Evolutionary conservation across 1,139 yeast genomes (phyloP), one percentile per base, ranked within the genome.

Genomic region (Hyphopichia buzzinii): DNA sequence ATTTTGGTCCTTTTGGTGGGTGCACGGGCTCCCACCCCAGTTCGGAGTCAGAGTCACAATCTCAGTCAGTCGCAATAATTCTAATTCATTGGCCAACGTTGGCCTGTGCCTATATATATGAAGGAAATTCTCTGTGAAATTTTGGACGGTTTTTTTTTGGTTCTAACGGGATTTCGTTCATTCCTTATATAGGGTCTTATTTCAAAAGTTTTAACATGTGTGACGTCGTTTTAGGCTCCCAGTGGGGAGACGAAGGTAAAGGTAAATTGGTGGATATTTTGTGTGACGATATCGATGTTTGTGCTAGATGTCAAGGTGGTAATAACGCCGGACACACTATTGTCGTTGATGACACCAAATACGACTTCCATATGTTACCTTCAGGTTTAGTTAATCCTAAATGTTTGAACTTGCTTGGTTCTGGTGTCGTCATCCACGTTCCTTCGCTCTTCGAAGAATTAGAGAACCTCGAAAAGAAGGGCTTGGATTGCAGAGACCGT

Each of bases 171-270:
- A 13, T 21, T 33, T 22, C 29, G 50, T 48, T 13, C 52, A 49
- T 17, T 30, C 33, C 33, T 30, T 23, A 6, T 19, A 7, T 7
- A 23, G 22, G 33, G 33, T 30, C 33, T 30, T 30, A 30, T n/a
- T 12, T 27, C 8, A 13, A 19, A 26, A 29, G 19, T 13, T 22
- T n/a, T 29, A 43, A 14, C 23, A 84, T 84, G 90, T 84, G 87
- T 63, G 87, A 84, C 72, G 97, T 92, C 50, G 97, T 92, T 39
- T 77, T 92, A 56, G 98, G 98, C 43, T 73, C 97, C 64, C 98
- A 92, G 67, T 92, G 98, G 98, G 99, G 99, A 47, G 99, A 92
- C 60, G 99, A 92, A 79, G 99, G 99, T 59, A 92, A 92, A 63
- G 99, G 99, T 41, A 92, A 94, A 66, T 77, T 92, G 41, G 98